A percentile compares a stretch with the other conserved stretches of the same genome.
These are phyloP conservation scores for Asterophora lycoperdoides DNA, from an alignment of 768 basidiomycete species.

Conservation along the genomic window DNA sequence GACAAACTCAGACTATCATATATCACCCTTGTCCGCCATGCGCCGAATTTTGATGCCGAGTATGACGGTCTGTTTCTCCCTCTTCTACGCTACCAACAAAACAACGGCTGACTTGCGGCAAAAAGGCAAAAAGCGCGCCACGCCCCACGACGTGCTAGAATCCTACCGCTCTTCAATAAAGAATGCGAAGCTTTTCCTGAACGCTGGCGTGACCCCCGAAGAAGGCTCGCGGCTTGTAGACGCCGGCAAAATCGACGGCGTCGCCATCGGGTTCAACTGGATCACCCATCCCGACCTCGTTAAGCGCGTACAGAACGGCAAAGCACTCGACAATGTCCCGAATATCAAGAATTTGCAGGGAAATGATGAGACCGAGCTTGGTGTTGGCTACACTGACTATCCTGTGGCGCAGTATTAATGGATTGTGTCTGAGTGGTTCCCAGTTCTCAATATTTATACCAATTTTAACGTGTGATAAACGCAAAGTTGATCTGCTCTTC, in stretches of 20 bases:
- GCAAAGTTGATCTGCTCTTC: neutral
- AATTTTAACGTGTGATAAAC: too few relatives aligned
- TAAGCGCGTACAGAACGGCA: slow-evolving; percentile 32
- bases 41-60: slow-evolving; percentile 18
- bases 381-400: slow-evolving; percentile 36
- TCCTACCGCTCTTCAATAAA: slow-evolving; percentile 33
- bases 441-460: too few relatives aligned
- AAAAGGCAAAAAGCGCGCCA: slow-evolving; percentile 32
- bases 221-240: slow-evolving; percentile 36
- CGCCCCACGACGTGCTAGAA: slow-evolving; percentile 35
- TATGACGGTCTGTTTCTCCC: slow-evolving; percentile 26
- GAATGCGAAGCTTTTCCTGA: slow-evolving; percentile 34
- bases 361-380: slow-evolving; percentile 20
- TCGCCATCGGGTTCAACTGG: slow-evolving; percentile 33
- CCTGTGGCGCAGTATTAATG: slow-evolving; percentile 24
- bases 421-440: neutral
- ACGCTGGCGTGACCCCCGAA: slow-evolving; percentile 31
- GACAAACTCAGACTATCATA: slow-evolving; percentile 34
- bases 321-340: slow-evolving; percentile 30
- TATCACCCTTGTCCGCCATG: slow-evolving; percentile 29
- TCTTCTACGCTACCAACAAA: neutral
- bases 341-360: slow-evolving; percentile 26
- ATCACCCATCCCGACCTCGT: slow-evolving; percentile 39
- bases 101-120: neutral
- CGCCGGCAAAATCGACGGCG: slow-evolving; percentile 31